Evolutionary conservation across 1,284 basidiomycete species (phyloP).

Genomic region (Irpex rosettiformis): DNA sequence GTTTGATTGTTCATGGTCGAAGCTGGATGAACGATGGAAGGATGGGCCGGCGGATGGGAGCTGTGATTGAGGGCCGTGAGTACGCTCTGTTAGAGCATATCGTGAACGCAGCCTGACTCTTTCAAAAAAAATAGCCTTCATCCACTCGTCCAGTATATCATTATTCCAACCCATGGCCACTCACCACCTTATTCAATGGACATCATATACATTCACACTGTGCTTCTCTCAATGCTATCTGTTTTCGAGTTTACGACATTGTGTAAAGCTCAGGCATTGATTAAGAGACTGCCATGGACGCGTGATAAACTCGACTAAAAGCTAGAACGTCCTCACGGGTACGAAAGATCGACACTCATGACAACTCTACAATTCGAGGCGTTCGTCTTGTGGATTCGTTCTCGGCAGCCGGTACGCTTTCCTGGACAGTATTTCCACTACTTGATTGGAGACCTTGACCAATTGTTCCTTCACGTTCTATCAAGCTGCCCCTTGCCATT

Average conservation of each 20-base stretch:
- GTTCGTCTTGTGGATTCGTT: not conserved
- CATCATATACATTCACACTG: no score
- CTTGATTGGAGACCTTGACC: not conserved
- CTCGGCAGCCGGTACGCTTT: not conserved
- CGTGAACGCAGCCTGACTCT: not conserved
- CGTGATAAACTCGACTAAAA: no score
- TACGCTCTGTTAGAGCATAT: not conserved
- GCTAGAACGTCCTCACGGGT: no score
- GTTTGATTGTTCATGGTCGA: slow-evolving; percentile 73
- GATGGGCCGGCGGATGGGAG: slow-evolving; percentile 85
- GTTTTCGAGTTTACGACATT: no score
- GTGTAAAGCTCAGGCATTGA: no score
- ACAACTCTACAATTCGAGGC: not conserved
- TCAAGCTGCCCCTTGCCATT: slow-evolving; percentile 21
- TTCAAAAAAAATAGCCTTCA: not conserved
- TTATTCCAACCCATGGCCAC: no score
- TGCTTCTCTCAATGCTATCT: no score
- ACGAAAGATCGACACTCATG: no score
- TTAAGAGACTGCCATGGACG: no score
- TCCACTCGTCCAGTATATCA: no score
- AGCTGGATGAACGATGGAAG: slow-evolving; percentile 84
- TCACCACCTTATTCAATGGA: no score
- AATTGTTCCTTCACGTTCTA: slow-evolving; percentile 18
- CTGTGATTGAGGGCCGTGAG: slow-evolving; percentile 57
- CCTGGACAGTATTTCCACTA: not conserved